Evolutionary conservation across 2,329 filamentous ascomycete genomes (phyloP).

Genomic region (Verticillium zaregamsianum): DNA sequence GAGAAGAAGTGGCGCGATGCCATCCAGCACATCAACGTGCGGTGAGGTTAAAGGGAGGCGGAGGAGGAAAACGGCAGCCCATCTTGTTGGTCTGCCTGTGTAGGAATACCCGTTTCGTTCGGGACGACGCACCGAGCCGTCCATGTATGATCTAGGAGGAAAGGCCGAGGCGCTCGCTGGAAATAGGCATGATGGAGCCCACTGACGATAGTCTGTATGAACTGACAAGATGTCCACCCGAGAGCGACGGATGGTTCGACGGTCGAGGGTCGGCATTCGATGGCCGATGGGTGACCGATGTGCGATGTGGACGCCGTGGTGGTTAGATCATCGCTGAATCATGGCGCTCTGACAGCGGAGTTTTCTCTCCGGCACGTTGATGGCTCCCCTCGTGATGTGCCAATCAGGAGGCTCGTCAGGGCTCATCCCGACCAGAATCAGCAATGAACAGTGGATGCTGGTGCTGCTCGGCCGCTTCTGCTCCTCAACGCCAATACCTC

Average conservation of each 20-base stretch:
- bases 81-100: not conserved
- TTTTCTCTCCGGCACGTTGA: not conserved
- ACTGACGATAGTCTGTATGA: no score
- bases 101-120: not conserved
- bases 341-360: not conserved
- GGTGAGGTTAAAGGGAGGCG: conserved; percentile 15
- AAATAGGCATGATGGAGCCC: no score
- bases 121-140: not conserved
- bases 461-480: not conserved
- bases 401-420: not conserved
- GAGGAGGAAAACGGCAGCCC: not conserved
- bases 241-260: no score
- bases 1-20: conserved; percentile 85
- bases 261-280: no score
- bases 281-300: not conserved
- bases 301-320: not conserved
- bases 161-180: no score
- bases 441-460: not conserved
- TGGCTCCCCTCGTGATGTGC: not conserved
- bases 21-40: conserved; percentile 49
- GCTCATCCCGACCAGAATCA: not conserved
- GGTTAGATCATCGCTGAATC: not conserved
- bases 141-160: not conserved
- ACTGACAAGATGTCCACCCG: no score
- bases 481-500: not conserved